A percentile compares a stretch with the other conserved stretches of the same genome.
Evolutionary conservation across 2,329 filamentous ascomycete genomes (phyloP).

Genomic region (Lachnum nothofagi): DNA sequence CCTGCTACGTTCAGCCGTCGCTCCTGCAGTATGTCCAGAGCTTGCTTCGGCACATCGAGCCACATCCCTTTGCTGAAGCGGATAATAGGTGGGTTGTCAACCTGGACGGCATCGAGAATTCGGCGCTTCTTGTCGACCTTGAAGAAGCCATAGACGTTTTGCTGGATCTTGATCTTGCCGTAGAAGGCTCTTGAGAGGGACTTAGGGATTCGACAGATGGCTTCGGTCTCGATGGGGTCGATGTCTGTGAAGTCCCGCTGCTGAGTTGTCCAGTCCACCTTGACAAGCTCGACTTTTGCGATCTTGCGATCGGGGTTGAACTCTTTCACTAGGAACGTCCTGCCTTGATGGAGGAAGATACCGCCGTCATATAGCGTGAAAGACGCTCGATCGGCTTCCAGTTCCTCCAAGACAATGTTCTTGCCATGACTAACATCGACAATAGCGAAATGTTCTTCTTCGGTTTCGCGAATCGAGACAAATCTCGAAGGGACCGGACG

Average conservation of each 20-base stretch:
- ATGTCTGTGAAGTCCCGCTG: slow-evolving; percentile 93
- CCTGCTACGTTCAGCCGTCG: slow-evolving; percentile 75
- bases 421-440: slow-evolving; percentile 78
- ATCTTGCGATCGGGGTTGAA: slow-evolving; percentile 75
- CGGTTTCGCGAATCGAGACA: slow-evolving; percentile 83
- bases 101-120: slow-evolving; percentile 84
- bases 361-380: slow-evolving; percentile 96
- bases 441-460: slow-evolving; percentile 89
- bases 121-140: slow-evolving; percentile 83
- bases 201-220: slow-evolving; percentile 64
- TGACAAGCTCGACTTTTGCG: slow-evolving; percentile 81
- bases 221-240: slow-evolving; percentile 87
- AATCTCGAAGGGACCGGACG: slow-evolving; percentile 76
- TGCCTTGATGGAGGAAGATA: slow-evolving; percentile 95
- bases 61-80: slow-evolving; percentile 86
- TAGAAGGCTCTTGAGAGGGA: slow-evolving; percentile 72
- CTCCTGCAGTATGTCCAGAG: slow-evolving; percentile 71
- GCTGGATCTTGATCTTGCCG: slow-evolving; percentile 77
- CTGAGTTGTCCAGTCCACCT: slow-evolving; percentile 90
- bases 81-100: slow-evolving; percentile 88
- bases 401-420: slow-evolving; percentile 84
- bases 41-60: slow-evolving; percentile 79
- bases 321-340: slow-evolving; percentile 84
- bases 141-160: slow-evolving; percentile 93
- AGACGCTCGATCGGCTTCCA: slow-evolving; percentile 91